Evolutionary conservation across 129 eudicot species (phyloP).

Genomic region (Cynara cardunculus): DNA sequence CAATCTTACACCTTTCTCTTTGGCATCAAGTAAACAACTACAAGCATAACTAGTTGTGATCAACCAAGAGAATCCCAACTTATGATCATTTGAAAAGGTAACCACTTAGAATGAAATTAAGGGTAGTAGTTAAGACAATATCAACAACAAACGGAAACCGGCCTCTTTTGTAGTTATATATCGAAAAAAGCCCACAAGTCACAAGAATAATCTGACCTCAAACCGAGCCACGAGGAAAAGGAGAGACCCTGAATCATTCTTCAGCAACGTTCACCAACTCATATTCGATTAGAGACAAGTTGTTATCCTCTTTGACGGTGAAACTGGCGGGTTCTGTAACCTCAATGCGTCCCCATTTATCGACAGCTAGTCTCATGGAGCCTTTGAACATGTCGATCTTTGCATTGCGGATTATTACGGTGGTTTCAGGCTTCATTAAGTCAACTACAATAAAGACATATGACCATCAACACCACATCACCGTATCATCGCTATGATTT

Average conservation of each 20-base stretch:
- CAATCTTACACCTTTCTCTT: not conserved
- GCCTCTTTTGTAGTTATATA: constrained; percentile 13
- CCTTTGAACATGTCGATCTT: constrained; percentile 75
- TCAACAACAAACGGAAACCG: constrained; percentile 11
- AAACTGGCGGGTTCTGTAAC: constrained; percentile 59
- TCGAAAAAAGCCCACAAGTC: not conserved
- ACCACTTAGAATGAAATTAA: constrained; percentile 16
- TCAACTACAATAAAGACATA: constrained; percentile 47
- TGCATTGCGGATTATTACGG: constrained; percentile 58
- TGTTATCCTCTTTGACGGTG: constrained; percentile 63
- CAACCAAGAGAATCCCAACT: not conserved
- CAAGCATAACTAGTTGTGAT: not conserved
- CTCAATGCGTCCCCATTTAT: constrained; percentile 64
- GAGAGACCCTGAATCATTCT: constrained; percentile 29
- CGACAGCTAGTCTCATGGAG: constrained; percentile 66
- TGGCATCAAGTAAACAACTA: not conserved
- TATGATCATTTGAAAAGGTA: constrained; percentile 6
- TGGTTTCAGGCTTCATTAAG: constrained; percentile 56
- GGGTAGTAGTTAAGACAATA: not conserved
- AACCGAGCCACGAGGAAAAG: not conserved
- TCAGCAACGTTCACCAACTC: constrained; percentile 66
- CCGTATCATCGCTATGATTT: not conserved
- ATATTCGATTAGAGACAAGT: constrained; percentile 61
- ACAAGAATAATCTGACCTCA: not conserved
- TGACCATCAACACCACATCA: not conserved